phyloP scores from a whole-genome alignment of 371 early-diverging fungal species.

The Mortierella sp. region DNA sequence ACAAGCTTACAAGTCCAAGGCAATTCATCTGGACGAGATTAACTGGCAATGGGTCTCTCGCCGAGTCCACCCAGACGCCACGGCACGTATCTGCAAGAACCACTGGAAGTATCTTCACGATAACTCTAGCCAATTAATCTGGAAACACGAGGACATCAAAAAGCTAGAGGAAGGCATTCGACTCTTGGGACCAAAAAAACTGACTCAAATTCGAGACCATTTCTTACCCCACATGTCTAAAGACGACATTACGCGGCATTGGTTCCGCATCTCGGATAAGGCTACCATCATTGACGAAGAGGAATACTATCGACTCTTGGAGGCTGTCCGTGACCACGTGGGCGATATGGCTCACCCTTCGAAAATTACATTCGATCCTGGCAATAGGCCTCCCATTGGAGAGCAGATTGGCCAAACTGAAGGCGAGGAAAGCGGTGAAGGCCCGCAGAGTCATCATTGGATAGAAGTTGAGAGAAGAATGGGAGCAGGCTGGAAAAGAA shows the following conservation, averaged over 20 bases:
- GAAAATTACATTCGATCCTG: neutral
- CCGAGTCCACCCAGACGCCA: slow-evolving; percentile 28
- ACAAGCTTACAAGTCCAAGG: slow-evolving; percentile 27
- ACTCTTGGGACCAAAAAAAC: slow-evolving; percentile 30
- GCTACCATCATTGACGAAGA: slow-evolving; percentile 24
- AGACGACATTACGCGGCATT: slow-evolving; percentile 37
- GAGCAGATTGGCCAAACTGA: neutral
- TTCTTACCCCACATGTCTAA: slow-evolving; percentile 44
- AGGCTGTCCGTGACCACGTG: slow-evolving; percentile 9
- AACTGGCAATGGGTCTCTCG: slow-evolving; percentile 43
- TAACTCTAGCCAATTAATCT: neutral
- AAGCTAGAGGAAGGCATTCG: slow-evolving; percentile 46
- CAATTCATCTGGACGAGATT: slow-evolving; percentile 30
- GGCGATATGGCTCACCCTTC: neutral
- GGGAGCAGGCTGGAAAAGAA: slow-evolving; percentile 32
- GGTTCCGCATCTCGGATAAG: slow-evolving; percentile 45
- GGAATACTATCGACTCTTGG: slow-evolving; percentile 31
- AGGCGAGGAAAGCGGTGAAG: neutral
- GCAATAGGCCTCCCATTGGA: neutral
- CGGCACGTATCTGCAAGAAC: slow-evolving; percentile 26
- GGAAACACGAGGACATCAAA: slow-evolving; percentile 32
- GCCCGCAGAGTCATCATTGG: slow-evolving; percentile 23
- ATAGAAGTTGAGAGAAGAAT: slow-evolving; percentile 19
- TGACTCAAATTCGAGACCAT: slow-evolving; percentile 29
- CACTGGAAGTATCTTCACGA: slow-evolving; percentile 44